Evolutionary conservation across 257 asterid genomes (phyloP).

Genomic region (Solanum gandarillasii): DNA sequence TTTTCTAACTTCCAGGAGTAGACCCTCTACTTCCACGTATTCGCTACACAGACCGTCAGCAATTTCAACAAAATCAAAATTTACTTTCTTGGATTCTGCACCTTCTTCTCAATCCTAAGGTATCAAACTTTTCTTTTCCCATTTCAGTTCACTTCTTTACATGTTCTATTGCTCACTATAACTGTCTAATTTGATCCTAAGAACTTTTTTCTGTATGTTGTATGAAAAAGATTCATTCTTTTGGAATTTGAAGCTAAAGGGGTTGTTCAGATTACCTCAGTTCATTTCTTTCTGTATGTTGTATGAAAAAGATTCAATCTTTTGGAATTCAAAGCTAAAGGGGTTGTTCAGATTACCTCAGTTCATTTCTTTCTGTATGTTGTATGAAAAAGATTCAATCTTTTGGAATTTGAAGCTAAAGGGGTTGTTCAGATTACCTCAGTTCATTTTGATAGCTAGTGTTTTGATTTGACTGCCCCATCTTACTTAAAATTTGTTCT

Average conservation of each 20-base stretch:
- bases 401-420: not conserved
- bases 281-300: not conserved
- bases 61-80: not conserved
- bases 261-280: not conserved
- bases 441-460: not conserved
- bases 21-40: constrained; percentile 5
- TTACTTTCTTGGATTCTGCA: not conserved
- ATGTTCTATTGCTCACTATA: not conserved
- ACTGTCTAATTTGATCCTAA: not conserved
- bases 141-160: not conserved
- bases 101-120: not conserved
- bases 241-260: not conserved
- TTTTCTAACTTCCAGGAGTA: not conserved
- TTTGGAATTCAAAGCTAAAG: not conserved
- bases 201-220: not conserved
- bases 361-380: not conserved
- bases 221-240: too few relatives aligned
- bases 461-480: not conserved
- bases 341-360: not conserved
- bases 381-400: not conserved
- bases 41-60: not conserved
- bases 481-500: not conserved
- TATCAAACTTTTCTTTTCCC: not conserved
- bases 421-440: not conserved
- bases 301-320: not conserved